Evolutionary conservation across 371 early-diverging fungal genomes (phyloP).

Genomic region (Mucor indicus): DNA sequence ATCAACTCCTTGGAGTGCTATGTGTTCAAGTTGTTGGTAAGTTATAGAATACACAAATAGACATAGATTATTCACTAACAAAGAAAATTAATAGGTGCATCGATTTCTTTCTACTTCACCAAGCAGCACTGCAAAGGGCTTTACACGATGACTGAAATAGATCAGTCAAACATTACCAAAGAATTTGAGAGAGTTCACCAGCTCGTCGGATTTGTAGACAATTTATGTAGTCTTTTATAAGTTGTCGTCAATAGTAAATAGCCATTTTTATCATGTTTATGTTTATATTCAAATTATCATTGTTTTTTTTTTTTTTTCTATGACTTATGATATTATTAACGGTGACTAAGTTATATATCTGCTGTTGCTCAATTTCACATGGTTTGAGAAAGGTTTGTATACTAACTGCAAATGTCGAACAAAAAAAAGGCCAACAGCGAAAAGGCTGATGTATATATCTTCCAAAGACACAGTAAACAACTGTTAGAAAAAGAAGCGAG

Average conservation of each 20-base stretch:
- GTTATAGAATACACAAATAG: conserved; percentile 6
- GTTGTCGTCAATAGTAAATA: conserved; percentile 11
- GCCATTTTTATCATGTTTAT: conserved; percentile 7
- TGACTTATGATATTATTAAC: conserved; percentile 61
- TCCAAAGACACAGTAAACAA: conserved; percentile 2
- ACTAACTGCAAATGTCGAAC: not conserved
- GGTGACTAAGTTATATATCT: conserved; percentile 58
- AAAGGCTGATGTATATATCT: conserved; percentile 1
- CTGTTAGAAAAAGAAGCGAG: conserved; percentile 1
- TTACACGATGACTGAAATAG: conserved; percentile 10
- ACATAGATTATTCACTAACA: not conserved
- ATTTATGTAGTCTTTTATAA: conserved; percentile 6
- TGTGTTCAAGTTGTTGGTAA: conserved; percentile 9
- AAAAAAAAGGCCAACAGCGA: conserved; percentile 1
- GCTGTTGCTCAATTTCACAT: conserved; percentile 42
- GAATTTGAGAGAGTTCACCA: conserved; percentile 3
- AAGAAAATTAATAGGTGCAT: conserved; percentile 4
- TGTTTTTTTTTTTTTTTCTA: no score
- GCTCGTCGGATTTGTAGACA: conserved; percentile 9
- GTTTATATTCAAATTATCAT: no score
- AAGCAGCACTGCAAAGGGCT: conserved; percentile 1
- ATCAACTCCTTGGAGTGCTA: conserved; percentile 5
- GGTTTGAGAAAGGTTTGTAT: not conserved
- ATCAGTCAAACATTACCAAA: conserved; percentile 4
- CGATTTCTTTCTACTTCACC: conserved; percentile 4